phyloP scores from a whole-genome alignment of 768 basidiomycete species.

The Rhizopogon roseolus region DNA sequence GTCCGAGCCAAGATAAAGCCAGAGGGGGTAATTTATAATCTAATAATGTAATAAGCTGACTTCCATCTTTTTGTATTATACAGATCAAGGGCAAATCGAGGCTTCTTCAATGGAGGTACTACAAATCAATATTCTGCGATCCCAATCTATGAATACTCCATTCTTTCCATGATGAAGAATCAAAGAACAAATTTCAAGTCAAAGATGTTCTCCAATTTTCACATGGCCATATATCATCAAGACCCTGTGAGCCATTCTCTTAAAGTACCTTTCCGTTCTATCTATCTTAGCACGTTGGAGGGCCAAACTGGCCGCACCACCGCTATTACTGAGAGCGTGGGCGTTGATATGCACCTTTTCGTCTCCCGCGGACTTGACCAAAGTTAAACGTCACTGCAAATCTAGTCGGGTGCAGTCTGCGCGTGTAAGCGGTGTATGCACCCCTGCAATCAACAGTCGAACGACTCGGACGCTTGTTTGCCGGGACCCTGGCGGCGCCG shows the following conservation, averaged over 20 bases:
- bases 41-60: no score
- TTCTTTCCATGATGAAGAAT: no score
- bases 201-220: not conserved
- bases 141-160: no score
- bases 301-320: not conserved
- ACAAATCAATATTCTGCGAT: no score
- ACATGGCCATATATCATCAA: not conserved
- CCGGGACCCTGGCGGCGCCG: slow-evolving; percentile 2
- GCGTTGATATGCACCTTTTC: not conserved
- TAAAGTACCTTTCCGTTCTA: not conserved
- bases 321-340: slow-evolving; percentile 1
- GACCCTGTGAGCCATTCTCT: not conserved
- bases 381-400: slow-evolving; percentile 4
- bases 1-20: no score
- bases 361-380: slow-evolving; percentile 5
- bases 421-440: slow-evolving; percentile 1
- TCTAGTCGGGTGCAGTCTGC: slow-evolving; percentile 2
- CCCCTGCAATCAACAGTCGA: slow-evolving; percentile 7
- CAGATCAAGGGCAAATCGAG: no score
- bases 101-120: no score
- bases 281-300: not conserved
- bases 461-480: not conserved
- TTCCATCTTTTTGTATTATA: no score
- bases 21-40: no score
- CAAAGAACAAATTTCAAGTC: no score